Conservation (phyloP, 192 early-diverging fungal genomes). For the Entomortierella chlamydospora region DNA sequence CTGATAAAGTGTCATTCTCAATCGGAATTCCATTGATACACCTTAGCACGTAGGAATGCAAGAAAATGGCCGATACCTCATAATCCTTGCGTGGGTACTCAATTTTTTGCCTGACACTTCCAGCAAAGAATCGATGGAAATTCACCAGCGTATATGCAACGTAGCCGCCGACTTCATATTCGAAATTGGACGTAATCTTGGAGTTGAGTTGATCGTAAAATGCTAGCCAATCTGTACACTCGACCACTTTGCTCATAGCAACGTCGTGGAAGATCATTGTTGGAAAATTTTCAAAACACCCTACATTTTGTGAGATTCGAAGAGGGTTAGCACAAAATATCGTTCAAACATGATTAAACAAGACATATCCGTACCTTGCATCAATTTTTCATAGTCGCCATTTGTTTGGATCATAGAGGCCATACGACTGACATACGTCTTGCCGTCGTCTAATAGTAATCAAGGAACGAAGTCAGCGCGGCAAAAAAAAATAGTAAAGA, state of each 20-base stretch:
- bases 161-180: conserved; percentile 73
- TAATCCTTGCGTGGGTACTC: conserved; percentile 85
- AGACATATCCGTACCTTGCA: conserved; percentile 74
- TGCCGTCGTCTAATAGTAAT: conserved; percentile 42
- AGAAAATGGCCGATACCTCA: conserved; percentile 57
- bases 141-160: conserved; percentile 75
- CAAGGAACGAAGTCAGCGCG: neutral
- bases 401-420: conserved; percentile 64
- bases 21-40: no score
- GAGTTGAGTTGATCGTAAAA: conserved; percentile 85
- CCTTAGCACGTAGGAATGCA: no score
- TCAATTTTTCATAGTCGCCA: conserved; percentile 89
- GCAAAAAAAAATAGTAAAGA: neutral
- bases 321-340: neutral
- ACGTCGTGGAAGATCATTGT: conserved; percentile 83
- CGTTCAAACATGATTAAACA: neutral
- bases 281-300: conserved; percentile 93
- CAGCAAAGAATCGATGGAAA: conserved; percentile 87
- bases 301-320: conserved; percentile 47
- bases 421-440: conserved; percentile 66
- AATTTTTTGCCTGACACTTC: conserved; percentile 65
- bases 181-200: conserved; percentile 55
- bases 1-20: neutral
- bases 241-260: conserved; percentile 71
- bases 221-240: conserved; percentile 79